Base-by-base conservation (phyloP, 2,329 filamentous ascomycete genomes). In the Graphilbum ipis-grandicollis region DNA sequence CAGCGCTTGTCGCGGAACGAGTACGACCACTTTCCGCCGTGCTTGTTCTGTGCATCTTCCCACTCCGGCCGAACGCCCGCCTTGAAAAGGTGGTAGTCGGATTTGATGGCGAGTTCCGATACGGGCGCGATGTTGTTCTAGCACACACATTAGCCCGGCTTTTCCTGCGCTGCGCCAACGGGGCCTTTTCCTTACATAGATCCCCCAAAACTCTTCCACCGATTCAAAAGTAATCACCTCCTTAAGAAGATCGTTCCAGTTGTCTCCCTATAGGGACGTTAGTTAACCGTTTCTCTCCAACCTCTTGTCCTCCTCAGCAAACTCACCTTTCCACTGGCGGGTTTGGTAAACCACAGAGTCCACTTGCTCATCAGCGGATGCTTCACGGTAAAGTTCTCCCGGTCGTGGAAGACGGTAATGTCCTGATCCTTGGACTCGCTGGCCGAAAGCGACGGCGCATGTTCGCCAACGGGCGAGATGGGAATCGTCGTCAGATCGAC, bases 261-360 rank as follows among this genome's bases (percentile, higher is more conserved):
- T 94, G 60, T 96, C 85, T 46, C 84, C 85, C 84, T 93, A 31
- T 40, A 30, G n/a, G 37, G 31, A 38, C 51, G 45, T 46, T 42
- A 40, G 42, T 36, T 22, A 13, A 2, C 14, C 19, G 36, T 31
- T n/a, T n/a, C n/a, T n/a, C n/a, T n/a, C 29, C 39, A 12, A 12
- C 23, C 7, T 25, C 7, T 9, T 12, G 28, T 10, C 28, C 8
- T 35, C 32, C 37, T 15, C 35, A 17, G 18, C 9, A 37, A 33
- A 50, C 65, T 41, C 60, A 90, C 85, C 79, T 92, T 94, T 64
- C 85, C 86, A 56, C 78, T 92, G 31, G 88, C 81, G 37, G 90
- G 88, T 72, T 96, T 96, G 52, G 88, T 96, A 68, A 96, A 98
- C 92, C 92, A 98, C 39, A 98, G 68, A 41, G 90, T 96, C 90